phyloP scores from a whole-genome alignment of 1,284 basidiomycete genomes.

The Microbotryum intermedium region DNA sequence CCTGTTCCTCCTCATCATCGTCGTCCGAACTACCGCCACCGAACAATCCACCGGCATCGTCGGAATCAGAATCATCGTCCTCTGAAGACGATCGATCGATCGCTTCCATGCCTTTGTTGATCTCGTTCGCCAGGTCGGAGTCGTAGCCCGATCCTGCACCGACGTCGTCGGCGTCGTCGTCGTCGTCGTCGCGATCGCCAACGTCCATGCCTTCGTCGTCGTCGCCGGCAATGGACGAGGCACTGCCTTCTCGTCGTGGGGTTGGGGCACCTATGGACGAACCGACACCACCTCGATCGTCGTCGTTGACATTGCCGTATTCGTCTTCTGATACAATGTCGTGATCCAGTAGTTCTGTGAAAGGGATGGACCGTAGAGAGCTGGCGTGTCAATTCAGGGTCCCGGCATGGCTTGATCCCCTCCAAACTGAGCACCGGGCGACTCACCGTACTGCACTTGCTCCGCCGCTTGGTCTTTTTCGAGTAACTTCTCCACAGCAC shows the following conservation, averaged over 20 bases:
- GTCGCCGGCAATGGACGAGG: constrained; percentile 25
- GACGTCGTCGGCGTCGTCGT: constrained; percentile 61
- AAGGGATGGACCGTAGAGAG: neutral
- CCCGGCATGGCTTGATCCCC: neutral
- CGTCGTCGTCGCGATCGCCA: constrained; percentile 54
- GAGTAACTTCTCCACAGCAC: constrained; percentile 85
- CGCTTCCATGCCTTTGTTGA: constrained; percentile 31
- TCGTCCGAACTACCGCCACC: constrained; percentile 32
- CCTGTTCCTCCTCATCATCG: constrained; percentile 49
- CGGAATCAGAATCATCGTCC: constrained; percentile 27
- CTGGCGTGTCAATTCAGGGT: neutral
- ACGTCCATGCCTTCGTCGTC: constrained; percentile 44
- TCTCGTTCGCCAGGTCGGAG: constrained; percentile 35
- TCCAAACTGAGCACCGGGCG: neutral
- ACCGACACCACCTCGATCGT: neutral
- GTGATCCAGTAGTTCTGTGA: constrained; percentile 26
- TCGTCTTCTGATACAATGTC: constrained; percentile 34
- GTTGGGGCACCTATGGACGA: constrained; percentile 24
- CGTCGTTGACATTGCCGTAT: constrained; percentile 16
- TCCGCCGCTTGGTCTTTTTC: constrained; percentile 75
- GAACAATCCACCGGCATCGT: constrained; percentile 34
- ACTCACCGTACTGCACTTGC: constrained; percentile 63
- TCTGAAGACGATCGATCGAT: constrained; percentile 24
- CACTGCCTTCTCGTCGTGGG: constrained; percentile 17
- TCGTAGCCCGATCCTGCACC: constrained; percentile 52